These are phyloP conservation scores for Hamamelis virginiana DNA, from an alignment of 164 flowering plant genomes.

Conservation along the genomic window DNA sequence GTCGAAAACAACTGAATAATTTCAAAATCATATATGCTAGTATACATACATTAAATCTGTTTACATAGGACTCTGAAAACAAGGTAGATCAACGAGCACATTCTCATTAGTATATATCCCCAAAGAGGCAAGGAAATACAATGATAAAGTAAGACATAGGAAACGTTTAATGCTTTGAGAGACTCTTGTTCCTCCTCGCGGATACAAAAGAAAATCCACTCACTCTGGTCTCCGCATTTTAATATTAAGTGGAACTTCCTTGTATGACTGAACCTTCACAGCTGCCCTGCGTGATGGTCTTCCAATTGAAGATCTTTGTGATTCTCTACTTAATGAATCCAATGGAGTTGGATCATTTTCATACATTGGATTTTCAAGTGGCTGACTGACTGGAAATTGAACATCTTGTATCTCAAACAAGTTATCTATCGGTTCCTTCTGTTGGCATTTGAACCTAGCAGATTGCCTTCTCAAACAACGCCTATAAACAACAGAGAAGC, in stretches of 20 bases:
- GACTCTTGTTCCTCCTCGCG: no score
- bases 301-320: constrained; percentile 56
- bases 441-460: constrained; percentile 35
- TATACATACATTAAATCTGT: no score
- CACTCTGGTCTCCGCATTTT: constrained; percentile 61
- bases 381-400: constrained; percentile 21
- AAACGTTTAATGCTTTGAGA: no score
- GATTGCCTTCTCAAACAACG: constrained; percentile 66
- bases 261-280: constrained; percentile 75
- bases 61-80: no score
- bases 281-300: constrained; percentile 70
- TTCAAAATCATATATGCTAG: no score
- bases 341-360: constrained; percentile 18
- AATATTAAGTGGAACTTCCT: constrained; percentile 55
- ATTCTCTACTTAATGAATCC: constrained; percentile 11
- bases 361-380: constrained; percentile 12
- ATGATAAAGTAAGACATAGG: no score
- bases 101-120: no score
- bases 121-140: no score
- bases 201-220: constrained; percentile 12
- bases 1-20: no score
- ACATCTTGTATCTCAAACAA: constrained; percentile 60
- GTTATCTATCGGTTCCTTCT: constrained; percentile 37
- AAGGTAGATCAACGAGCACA: no score
- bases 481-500: constrained; percentile 24